Evolutionary conservation across 805 yeast genomes (phyloP).

Genomic region (Debaryomyces prosopidis): DNA sequence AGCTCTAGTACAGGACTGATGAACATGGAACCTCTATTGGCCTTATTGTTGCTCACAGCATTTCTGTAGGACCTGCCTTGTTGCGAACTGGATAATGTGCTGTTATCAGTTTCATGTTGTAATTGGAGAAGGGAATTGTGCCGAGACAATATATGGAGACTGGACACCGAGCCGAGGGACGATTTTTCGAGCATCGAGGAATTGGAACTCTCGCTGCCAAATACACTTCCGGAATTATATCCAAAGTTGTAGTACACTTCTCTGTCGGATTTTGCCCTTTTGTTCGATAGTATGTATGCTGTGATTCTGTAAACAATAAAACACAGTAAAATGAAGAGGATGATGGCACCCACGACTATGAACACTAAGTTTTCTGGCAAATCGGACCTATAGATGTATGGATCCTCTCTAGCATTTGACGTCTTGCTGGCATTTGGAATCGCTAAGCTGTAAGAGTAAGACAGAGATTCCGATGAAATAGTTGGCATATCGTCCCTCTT

Average conservation of each 20-base stretch:
- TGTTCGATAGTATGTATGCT: slow-evolving; percentile 21
- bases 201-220: slow-evolving; percentile 14
- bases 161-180: slow-evolving; percentile 12
- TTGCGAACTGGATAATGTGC: slow-evolving; percentile 6
- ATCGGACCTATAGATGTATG: slow-evolving; percentile 25
- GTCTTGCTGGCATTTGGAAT: slow-evolving; percentile 5
- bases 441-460: slow-evolving; percentile 10
- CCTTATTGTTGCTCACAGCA: slow-evolving; percentile 14
- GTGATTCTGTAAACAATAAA: slow-evolving; percentile 20
- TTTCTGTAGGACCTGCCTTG: slow-evolving; percentile 33
- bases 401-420: slow-evolving; percentile 11
- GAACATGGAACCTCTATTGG: slow-evolving; percentile 46
- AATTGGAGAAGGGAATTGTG: slow-evolving; percentile 11
- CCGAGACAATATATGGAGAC: slow-evolving; percentile 10
- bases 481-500: neutral
- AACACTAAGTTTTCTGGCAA: slow-evolving; percentile 42
- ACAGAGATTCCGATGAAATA: neutral
- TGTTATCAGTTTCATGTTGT: slow-evolving; percentile 7
- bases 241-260: slow-evolving; percentile 26
- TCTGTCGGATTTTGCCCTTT: slow-evolving; percentile 29
- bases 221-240: slow-evolving; percentile 5
- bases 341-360: slow-evolving; percentile 40
- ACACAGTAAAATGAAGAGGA: slow-evolving; percentile 20
- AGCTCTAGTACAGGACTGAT: slow-evolving; percentile 52
- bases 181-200: slow-evolving; percentile 25